Evolutionary conservation across 805 yeast genomes (phyloP), one percentile per base, ranked within the genome.

Genomic region (Ogataea nitratoaversa): DNA sequence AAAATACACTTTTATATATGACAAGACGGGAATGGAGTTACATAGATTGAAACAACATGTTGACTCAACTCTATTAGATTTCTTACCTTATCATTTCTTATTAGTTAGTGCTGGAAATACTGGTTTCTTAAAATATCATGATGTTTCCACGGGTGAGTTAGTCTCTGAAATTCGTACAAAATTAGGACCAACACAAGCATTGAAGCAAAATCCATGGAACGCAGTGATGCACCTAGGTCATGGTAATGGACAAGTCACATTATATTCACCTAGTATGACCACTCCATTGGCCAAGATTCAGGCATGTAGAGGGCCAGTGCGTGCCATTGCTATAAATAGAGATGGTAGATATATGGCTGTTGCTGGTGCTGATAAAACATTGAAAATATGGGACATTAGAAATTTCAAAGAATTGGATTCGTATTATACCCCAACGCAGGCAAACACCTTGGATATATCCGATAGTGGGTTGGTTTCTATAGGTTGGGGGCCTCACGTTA

Each of bases 401-500:
- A 86, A 76, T 49, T 84, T 84, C 62, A 77, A 79, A 62, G 88
- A 81, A 54, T 54, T 87, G 24, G 91, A 85, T 53, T 65, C 86
- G 2, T 83, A 84, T 53, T 62, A 53, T 58, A 74, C 77, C 5
- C 96, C 95, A 17, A 85, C 96, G 0, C 96, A 96, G 2, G 95
- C 95, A 0, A 69, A 79, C 12, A 74, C 87, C 17, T 65, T 89
- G 16, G 79, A 80, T 50, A 80, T 90, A 29, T 88, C 96, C 2
- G 98, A 91, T 60, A 74, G 86, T 1, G 97, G 96, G 1, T 68
- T 93, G 17, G 62, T 93, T 25, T 79, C 93, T 1, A 88, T 87
- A n/a, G 84, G 95, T 3, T 87, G 96, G 87, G 97, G 97, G 7
- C 90, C 97, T 0, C 96, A 90, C 63, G 83, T 91, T 3, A 87